phyloP scores from a whole-genome alignment of 2,329 filamentous ascomycete genomes.

The Colletotrichum agaves region DNA sequence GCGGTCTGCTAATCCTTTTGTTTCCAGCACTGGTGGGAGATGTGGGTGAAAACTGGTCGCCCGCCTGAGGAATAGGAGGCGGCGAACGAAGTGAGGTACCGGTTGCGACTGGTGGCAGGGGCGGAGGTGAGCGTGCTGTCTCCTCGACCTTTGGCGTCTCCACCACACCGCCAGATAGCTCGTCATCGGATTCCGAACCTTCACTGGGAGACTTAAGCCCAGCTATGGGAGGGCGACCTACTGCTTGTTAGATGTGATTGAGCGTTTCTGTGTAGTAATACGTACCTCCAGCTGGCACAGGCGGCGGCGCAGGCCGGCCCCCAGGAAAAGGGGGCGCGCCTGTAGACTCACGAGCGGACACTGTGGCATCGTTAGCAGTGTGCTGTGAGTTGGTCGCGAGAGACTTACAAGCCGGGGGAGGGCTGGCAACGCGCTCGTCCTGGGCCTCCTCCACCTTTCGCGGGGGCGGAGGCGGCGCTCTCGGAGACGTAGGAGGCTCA shows the following conservation, averaged over 20 bases:
- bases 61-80: constrained; percentile 49
- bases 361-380: constrained; percentile 46
- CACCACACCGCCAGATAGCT: constrained; percentile 67
- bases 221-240: constrained; percentile 70
- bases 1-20: constrained; percentile 67
- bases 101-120: constrained; percentile 46
- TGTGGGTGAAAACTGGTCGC: constrained; percentile 54
- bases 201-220: constrained; percentile 70
- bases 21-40: constrained; percentile 56
- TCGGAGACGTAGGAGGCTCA: constrained; percentile 51
- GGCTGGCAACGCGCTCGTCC: constrained; percentile 41
- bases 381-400: constrained; percentile 39
- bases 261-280: constrained; percentile 37
- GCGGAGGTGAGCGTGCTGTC: constrained; percentile 50
- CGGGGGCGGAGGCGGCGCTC: constrained; percentile 52
- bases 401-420: constrained; percentile 30
- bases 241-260: constrained; percentile 18
- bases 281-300: constrained; percentile 71
- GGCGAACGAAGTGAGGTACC: constrained; percentile 45
- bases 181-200: constrained; percentile 90
- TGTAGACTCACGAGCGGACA: constrained; percentile 46
- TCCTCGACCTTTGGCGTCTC: constrained; percentile 26
- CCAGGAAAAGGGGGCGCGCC: constrained; percentile 59
- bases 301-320: constrained; percentile 65
- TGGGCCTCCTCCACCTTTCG: constrained; percentile 63